A percentile compares a stretch with the other conserved stretches of the same genome.
Conservation (phyloP, 1,284 basidiomycete genomes). For the Ustilago esculenta region DNA sequence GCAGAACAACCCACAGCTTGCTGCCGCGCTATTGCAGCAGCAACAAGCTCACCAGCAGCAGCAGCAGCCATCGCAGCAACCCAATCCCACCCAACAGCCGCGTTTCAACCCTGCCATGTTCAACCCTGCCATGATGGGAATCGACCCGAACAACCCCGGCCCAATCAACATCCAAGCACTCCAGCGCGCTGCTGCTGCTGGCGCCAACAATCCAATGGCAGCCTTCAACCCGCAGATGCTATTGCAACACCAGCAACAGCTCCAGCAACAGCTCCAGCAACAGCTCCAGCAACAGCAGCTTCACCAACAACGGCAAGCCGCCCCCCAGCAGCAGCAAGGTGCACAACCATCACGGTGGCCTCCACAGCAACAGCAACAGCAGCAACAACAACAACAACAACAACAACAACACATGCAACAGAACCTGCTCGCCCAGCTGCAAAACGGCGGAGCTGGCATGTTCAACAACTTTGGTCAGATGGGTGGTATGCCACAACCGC, state of each 20-base stretch:
- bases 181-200: conserved; percentile 38
- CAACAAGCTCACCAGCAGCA: conserved; percentile 39
- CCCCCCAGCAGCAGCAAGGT: conserved; percentile 21
- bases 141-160: conserved; percentile 33
- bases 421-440: conserved; percentile 35
- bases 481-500: conserved; percentile 26
- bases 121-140: conserved; percentile 40
- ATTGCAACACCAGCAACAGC: conserved; percentile 44
- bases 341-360: conserved; percentile 33
- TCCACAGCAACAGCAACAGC: conserved; percentile 24
- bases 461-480: conserved; percentile 42
- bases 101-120: conserved; percentile 37
- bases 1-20: conserved; percentile 43
- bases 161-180: conserved; percentile 42
- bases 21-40: conserved; percentile 34
- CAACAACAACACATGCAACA: conserved; percentile 36
- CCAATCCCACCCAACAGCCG: conserved; percentile 28
- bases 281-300: conserved; percentile 33
- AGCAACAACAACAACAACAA: conserved; percentile 20
- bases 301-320: conserved; percentile 26
- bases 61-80: conserved; percentile 29
- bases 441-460: conserved; percentile 35
- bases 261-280: conserved; percentile 32
- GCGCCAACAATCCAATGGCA: conserved; percentile 33
- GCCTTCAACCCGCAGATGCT: conserved; percentile 48